phyloP scores from a whole-genome alignment of 192 early-diverging fungal species.

The Backusella australiensis region DNA sequence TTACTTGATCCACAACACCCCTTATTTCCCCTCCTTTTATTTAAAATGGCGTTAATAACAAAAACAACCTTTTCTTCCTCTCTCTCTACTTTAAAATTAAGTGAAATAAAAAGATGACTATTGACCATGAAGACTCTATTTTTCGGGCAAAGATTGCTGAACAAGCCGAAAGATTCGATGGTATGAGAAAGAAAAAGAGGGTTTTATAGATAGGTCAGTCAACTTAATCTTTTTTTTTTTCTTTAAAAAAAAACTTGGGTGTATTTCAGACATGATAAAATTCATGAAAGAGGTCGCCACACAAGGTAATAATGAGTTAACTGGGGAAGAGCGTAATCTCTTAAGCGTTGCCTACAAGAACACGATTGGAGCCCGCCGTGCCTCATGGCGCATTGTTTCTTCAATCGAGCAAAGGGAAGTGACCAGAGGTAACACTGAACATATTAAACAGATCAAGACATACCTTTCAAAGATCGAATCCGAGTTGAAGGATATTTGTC shows the following conservation, averaged over 20 bases:
- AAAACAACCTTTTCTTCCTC: neutral
- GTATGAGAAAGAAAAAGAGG: slow-evolving; percentile 41
- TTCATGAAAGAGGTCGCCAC: slow-evolving; percentile 41
- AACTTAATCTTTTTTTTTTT: neutral
- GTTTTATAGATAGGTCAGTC: neutral
- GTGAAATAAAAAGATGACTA: neutral
- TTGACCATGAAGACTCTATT: neutral
- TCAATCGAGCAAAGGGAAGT: slow-evolving; percentile 99
- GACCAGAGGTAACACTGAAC: slow-evolving; percentile 84
- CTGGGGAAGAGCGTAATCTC: slow-evolving; percentile 83
- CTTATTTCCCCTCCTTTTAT: neutral
- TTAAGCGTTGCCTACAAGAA: slow-evolving; percentile 83
- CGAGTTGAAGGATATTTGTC: slow-evolving; percentile 89
- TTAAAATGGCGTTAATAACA: neutral
- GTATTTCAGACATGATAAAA: slow-evolving; percentile 13
- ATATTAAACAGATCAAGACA: slow-evolving; percentile 83
- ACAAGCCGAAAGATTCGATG: slow-evolving; percentile 98
- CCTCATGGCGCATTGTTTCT: slow-evolving; percentile 97
- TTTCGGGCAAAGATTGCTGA: slow-evolving; percentile 88
- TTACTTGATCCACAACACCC: neutral
- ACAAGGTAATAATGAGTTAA: slow-evolving; percentile 43
- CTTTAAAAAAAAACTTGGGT: neutral
- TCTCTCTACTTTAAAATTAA: neutral
- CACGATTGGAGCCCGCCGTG: slow-evolving; percentile 95
- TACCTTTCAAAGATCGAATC: slow-evolving; percentile 91